Evolutionary conservation across 495 filamentous ascomycete species (phyloP), one percentile per base, ranked within the genome.

Genomic region (Penicillium egyptiacum): DNA sequence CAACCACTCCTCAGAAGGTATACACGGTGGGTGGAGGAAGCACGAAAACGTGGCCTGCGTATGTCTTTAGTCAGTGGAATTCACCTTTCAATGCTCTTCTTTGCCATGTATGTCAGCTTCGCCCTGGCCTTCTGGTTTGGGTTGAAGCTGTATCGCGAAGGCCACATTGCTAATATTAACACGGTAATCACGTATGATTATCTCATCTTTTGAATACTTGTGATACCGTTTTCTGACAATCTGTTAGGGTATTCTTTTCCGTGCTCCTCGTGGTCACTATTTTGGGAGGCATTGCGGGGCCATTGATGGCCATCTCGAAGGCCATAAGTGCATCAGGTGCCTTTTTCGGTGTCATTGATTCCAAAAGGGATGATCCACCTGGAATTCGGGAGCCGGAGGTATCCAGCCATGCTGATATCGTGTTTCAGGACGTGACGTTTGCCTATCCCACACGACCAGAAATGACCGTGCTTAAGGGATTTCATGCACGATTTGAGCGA

Each of bases 371-470:
- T n/a, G n/a, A 39, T 3, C 1, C 2, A 39, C 2, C 16, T 10
- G 63, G 69, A 0, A 53, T 76, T 6, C 67, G 69, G 1, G 62
- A 70, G 8, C 60, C 55, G 1, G 63, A 66, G 12, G 55, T 56
- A 1, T 60, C 57, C 30, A 31, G 11, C 14, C 44, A 62, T 1
- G 79, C 76, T 7, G 79, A 87, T 53, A 83, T 90, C 45, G 72
- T 81, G 0, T 75, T 89, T 20, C 60, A 77, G 39, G 70, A 86
- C 50, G 74, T 89, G 20, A 76, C 77, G 16, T 89, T 89, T 61
- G 74, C 82, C 74, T 88, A 88, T 62, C 76, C 79, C 1, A 61
- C 80, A 3, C 72, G 83, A 0, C 70, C 76, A 0, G 67, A 75
- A 8, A 57, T 65, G 5, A 53, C 56, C 9, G 75, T 83, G 2